Evolutionary conservation across 495 filamentous ascomycete species (phyloP).

Genomic region (Annulohypoxylon nitens): DNA sequence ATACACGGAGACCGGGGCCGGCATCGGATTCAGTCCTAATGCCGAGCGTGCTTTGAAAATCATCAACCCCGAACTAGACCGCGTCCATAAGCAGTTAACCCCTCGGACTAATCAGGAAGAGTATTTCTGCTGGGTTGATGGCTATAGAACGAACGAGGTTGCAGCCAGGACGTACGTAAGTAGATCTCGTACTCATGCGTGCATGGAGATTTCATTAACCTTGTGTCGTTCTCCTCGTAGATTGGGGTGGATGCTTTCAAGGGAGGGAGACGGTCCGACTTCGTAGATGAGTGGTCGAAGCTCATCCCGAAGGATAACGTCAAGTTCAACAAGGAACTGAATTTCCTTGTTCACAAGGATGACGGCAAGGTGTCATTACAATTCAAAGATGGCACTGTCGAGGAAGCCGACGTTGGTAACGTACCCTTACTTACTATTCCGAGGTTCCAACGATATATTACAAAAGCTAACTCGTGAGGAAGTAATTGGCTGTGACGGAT

Average conservation of each 20-base stretch:
- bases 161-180: conserved; percentile 46
- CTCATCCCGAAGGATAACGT: conserved; percentile 44
- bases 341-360: conserved; percentile 18
- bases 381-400: conserved; percentile 55
- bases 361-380: conserved; percentile 41
- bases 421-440: background rate
- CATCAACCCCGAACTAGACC: conserved; percentile 57
- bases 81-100: conserved; percentile 54
- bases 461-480: conserved; percentile 26
- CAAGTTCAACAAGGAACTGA: conserved; percentile 54
- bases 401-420: conserved; percentile 53
- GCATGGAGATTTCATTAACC: background rate
- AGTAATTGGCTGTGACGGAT: conserved; percentile 63
- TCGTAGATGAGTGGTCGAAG: conserved; percentile 59
- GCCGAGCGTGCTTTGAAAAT: conserved; percentile 67
- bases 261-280: conserved; percentile 56
- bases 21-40: conserved; percentile 71
- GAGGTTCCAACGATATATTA: background rate
- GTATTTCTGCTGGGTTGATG: conserved; percentile 62
- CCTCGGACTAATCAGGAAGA: conserved; percentile 55
- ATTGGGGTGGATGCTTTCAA: conserved; percentile 60
- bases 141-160: conserved; percentile 48
- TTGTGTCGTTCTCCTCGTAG: background rate
- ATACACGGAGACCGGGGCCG: conserved; percentile 71
- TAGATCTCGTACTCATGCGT: background rate